Base-by-base conservation (phyloP, 176 grass and related monocot genomes). In the Phyllostachys edulis region DNA sequence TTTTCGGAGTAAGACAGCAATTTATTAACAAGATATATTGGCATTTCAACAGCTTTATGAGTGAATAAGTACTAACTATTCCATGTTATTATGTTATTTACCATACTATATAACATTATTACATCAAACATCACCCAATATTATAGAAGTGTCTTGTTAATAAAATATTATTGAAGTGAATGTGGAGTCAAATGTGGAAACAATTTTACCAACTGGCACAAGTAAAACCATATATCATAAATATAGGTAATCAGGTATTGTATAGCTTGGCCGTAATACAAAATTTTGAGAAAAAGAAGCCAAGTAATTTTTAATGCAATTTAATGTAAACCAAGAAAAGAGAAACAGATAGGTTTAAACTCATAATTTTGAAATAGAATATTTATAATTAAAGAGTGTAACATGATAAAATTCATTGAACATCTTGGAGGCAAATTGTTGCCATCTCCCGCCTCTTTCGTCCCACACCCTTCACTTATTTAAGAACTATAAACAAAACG, bases 351-450 rank as follows among this genome's bases (percentile, higher is more conserved):
- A 66, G 32, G 5, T 60, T 78, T n/a, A 38, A 67, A 37, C 51
- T 39, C 6, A 37, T 36, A 47, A 63, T 45, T 64, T 49, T 44
- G 29, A 59, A 67, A 23, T 34, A 80, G 12, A 29, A 62, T 0
- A 78, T 50, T 63, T 66, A 76, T 75, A 77, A 72, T 65, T 42
- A 26, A 57, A 66, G 77, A 77, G 50, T 46, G 49, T 59, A 39
- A 0, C 9, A 49, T 11, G 0, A 0, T 50, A 72, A 72, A 46
- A 12, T 72, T 86, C 27, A 76, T 60, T 82, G 69, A 59, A 40
- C 20, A 78, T 60, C 40, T 62, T 61, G 49, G 60, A 47, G 57
- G 26, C 11, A 85, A 49, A 29, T n/a, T 3, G 0, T 46, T 65
- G 26, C 12, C 39, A 39, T 83, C 61, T 79, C 75, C 57, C 45